These are phyloP conservation scores for Leptodermis oblonga DNA, from an alignment of 257 asterid species.

Conservation along the genomic window DNA sequence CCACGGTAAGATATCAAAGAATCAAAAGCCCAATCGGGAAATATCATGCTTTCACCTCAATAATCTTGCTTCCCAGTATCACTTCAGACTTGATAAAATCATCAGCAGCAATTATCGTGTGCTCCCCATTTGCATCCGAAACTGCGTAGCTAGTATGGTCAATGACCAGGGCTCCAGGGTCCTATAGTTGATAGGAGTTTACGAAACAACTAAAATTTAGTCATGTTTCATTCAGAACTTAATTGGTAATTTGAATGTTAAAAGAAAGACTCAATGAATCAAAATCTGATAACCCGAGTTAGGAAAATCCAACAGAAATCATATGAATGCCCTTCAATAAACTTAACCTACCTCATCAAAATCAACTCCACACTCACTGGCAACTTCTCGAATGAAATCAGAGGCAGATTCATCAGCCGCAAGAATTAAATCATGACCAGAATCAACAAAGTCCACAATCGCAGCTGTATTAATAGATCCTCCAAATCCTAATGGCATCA, in stretches of 20 bases:
- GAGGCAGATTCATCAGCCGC: slow-evolving; percentile 71
- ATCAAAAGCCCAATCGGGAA: neutral
- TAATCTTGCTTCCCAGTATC: slow-evolving; percentile 53
- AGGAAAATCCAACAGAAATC: neutral
- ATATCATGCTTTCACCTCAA: slow-evolving; percentile 48
- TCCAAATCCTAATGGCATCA: slow-evolving; percentile 52
- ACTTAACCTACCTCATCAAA: slow-evolving; percentile 61
- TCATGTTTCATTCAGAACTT: neutral
- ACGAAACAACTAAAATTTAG: neutral
- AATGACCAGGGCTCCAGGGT: slow-evolving; percentile 56
- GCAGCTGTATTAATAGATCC: slow-evolving; percentile 59
- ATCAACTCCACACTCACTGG: slow-evolving; percentile 79
- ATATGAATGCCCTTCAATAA: neutral
- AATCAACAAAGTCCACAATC: slow-evolving; percentile 62
- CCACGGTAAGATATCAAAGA: neutral
- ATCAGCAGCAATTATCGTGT: slow-evolving; percentile 61
- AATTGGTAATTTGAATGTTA: neutral
- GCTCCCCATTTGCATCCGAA: slow-evolving; percentile 69
- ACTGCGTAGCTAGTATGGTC: slow-evolving; percentile 72
- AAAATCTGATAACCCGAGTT: neutral
- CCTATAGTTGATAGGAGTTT: slow-evolving; percentile 34
- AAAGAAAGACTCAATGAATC: neutral
- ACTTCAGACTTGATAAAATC: slow-evolving; percentile 57
- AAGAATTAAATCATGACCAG: slow-evolving; percentile 77
- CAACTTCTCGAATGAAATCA: slow-evolving; percentile 69